Evolutionary conservation across 2,329 filamentous ascomycete species (phyloP).

Genomic region (Curvularia lunata): DNA sequence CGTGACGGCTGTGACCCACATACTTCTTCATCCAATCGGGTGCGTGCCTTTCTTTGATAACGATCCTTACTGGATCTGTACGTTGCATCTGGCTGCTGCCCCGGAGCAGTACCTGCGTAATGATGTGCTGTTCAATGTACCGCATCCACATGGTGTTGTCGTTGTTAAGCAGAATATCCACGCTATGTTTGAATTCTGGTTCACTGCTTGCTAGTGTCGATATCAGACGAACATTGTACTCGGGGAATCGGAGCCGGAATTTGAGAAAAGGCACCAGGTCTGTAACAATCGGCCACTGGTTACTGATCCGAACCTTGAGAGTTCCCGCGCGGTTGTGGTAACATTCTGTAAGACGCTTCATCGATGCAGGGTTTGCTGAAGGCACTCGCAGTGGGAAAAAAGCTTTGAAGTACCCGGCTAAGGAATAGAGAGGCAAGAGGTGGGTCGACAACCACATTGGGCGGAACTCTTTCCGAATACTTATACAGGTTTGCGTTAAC

Average conservation of each 20-base stretch:
- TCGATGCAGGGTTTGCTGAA: background rate
- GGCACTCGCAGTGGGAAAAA: constrained; percentile 24
- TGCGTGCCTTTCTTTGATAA: constrained; percentile 1
- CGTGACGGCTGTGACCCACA: no score
- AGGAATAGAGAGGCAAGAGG: constrained; percentile 23
- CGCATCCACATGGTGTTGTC: background rate
- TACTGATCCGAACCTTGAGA: constrained; percentile 23
- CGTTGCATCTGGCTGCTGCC: background rate
- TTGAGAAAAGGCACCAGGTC: constrained; percentile 28
- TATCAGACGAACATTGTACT: constrained; percentile 13
- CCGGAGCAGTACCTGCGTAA: constrained; percentile 4
- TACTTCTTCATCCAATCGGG: background rate
- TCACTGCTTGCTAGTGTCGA: background rate
- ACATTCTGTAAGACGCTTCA: constrained; percentile 7
- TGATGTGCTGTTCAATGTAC: constrained; percentile 1
- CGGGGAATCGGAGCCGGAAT: constrained; percentile 26
- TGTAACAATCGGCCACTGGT: constrained; percentile 6
- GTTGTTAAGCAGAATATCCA: background rate
- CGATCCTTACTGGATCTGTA: background rate
- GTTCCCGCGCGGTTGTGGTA: constrained; percentile 13
- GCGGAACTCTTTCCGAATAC: constrained; percentile 37
- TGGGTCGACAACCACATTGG: constrained; percentile 33
- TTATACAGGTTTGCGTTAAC: constrained; percentile 29
- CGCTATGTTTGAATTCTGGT: background rate
- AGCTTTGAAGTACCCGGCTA: constrained; percentile 27